These are phyloP conservation scores for Sodiomyces alkalinus DNA, from an alignment of 2,329 filamentous ascomycete species.

Conservation along the genomic window DNA sequence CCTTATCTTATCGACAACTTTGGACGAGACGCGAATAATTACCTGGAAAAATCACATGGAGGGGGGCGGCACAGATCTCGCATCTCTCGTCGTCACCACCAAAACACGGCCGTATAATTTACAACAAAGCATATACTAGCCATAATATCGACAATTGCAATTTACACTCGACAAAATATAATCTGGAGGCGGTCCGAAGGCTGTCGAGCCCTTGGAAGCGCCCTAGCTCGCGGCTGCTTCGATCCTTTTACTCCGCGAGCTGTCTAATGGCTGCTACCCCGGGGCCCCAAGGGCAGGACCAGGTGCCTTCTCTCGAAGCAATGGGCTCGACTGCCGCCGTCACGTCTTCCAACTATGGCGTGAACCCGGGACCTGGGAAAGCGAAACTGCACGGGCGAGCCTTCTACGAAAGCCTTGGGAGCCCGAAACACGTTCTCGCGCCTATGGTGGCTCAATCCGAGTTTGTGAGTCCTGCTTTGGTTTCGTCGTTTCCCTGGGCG, in stretches of 20 bases:
- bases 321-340: too few relatives aligned
- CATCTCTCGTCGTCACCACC: too few relatives aligned
- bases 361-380: constrained; percentile 1
- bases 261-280: constrained; percentile 9
- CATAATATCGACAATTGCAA: too few relatives aligned
- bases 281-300: too few relatives aligned
- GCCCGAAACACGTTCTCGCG: constrained; percentile 77
- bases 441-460: constrained; percentile 99
- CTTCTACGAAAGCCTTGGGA: constrained; percentile 91
- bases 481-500: constrained; percentile 1
- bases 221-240: constrained; percentile 6
- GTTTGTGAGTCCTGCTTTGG: constrained; percentile 49
- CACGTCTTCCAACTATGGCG: constrained; percentile 3
- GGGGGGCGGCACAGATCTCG: too few relatives aligned
- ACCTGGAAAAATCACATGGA: too few relatives aligned
- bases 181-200: too few relatives aligned
- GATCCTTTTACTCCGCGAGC: constrained; percentile 2
- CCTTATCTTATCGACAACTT: neutral
- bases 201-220: constrained; percentile 5
- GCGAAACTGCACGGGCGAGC: constrained; percentile 65
- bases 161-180: too few relatives aligned
- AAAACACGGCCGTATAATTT: too few relatives aligned
- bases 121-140: too few relatives aligned
- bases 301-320: too few relatives aligned
- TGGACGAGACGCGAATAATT: too few relatives aligned